Base-by-base conservation (phyloP, 2,329 filamentous ascomycete species). In the Grosmannia clavigera region DNA sequence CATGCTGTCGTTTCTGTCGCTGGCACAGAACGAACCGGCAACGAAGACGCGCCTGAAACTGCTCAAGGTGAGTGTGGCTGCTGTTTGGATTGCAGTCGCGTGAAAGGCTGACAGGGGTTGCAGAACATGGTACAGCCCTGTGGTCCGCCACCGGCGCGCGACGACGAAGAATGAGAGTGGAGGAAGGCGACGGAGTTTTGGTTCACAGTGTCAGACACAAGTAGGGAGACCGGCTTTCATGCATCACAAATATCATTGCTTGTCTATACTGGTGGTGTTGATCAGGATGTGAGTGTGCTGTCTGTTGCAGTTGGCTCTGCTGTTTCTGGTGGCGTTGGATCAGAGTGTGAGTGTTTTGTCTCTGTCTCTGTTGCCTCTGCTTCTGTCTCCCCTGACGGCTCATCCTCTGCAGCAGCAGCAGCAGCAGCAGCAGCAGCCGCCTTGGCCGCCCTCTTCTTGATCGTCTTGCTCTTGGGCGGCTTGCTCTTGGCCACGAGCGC, bases 1-100 rank as follows among this genome's bases (percentile, higher is more conserved):
- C 9, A 79, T 96, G 62, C 79, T 97, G 19, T 84, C 88, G 48
- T 96, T 96, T 73, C 91, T 96, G 78, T 82, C 88, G 22, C 84
- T 97, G 57, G 92, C 92, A 0, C 84, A 95, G 76, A 94, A 94
- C 55, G 90, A 95, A 72, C 81, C 88, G 6, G 80, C 86, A 61
- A 86, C 91, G 72, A 90, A 91, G 72, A 84, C 94, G 58, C 81
- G 91, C 64, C 84, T 87, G 16, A 80, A 84, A 72, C 81, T 96
- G 76, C 86, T 97, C 67, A 87, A 95, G 70, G 81, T 84, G 69
- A 5, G 38, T 31, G 14, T 25, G 54, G 46, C n/a, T 50, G 58
- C 16, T 60, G 25, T 25, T 9, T 9, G 10, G 35, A 40, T 14
- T 16, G 12, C 38, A 14, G 14, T 16, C 12, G 3, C 6, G 38